phyloP scores from a whole-genome alignment of 108 stramenopile species.

The Aureococcus anophagefferens region DNA sequence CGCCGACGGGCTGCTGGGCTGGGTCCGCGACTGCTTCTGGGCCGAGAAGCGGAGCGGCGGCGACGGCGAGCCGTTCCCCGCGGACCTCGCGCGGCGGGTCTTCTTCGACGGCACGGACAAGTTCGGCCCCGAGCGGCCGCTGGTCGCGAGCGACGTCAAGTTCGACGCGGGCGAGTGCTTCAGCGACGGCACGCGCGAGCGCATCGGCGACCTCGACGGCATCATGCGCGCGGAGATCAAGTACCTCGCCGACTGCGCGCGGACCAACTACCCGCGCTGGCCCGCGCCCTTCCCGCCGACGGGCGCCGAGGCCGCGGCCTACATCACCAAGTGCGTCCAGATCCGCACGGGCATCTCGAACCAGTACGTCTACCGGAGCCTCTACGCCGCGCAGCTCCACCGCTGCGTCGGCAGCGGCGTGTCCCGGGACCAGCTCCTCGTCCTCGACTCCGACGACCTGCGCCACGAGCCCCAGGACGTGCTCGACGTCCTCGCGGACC shows the following conservation, averaged over 20 bases:
- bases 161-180: not conserved
- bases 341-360: constrained; percentile 20
- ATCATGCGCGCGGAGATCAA: not conserved
- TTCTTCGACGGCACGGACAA: too few species aligned
- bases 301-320: not conserved
- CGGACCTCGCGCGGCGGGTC: too few species aligned
- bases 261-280: not conserved
- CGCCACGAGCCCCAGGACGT: not conserved
- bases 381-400: constrained; percentile 25
- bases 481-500: not conserved
- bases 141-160: too few species aligned
- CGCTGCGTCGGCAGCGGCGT: constrained; percentile 12
- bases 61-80: too few species aligned
- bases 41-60: too few species aligned
- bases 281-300: not conserved
- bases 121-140: too few species aligned
- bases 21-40: too few species aligned
- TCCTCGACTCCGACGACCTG: not conserved
- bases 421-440: not conserved
- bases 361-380: constrained; percentile 25
- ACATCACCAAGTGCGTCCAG: constrained; percentile 1
- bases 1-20: too few species aligned
- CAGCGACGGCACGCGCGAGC: not conserved
- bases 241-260: not conserved
- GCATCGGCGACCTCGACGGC: not conserved